phyloP scores from a whole-genome alignment of 2,329 filamentous ascomycete genomes.

The Pseudocercospora fijiensis region DNA sequence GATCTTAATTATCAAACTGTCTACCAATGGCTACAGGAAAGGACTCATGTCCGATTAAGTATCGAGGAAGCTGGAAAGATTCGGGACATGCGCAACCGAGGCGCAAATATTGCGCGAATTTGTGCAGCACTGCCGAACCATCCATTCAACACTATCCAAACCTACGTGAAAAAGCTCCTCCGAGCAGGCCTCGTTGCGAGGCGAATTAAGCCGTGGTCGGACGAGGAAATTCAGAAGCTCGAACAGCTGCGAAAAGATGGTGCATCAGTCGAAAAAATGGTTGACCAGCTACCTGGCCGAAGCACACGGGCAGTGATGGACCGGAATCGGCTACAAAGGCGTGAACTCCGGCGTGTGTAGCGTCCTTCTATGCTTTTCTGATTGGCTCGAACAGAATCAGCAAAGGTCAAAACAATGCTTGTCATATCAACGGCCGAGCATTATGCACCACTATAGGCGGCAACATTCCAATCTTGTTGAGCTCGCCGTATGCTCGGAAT shows the following conservation, averaged over 20 bases:
- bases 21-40: no score
- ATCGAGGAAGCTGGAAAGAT: neutral
- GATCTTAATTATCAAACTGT: no score
- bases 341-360: neutral
- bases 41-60: neutral
- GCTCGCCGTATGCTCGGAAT: conserved; percentile 44
- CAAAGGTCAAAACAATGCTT: neutral
- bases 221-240: neutral
- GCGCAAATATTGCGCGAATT: neutral
- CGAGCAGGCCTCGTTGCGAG: neutral
- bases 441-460: conserved; percentile 37
- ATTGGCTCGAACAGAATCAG: neutral
- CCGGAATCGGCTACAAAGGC: neutral
- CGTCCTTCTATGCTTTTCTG: neutral
- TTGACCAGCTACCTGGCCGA: neutral
- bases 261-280: neutral
- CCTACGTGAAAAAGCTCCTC: neutral
- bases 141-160: neutral
- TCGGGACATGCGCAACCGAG: neutral
- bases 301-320: neutral
- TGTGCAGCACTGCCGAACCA: neutral
- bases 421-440: conserved; percentile 30
- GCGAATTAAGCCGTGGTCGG: neutral
- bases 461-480: conserved; percentile 47
- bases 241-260: neutral